A percentile compares a stretch with the other conserved stretches of the same genome.
These are phyloP conservation scores for Hygrocybe coccinea DNA, from an alignment of 768 basidiomycete genomes.

Conservation along the genomic window DNA sequence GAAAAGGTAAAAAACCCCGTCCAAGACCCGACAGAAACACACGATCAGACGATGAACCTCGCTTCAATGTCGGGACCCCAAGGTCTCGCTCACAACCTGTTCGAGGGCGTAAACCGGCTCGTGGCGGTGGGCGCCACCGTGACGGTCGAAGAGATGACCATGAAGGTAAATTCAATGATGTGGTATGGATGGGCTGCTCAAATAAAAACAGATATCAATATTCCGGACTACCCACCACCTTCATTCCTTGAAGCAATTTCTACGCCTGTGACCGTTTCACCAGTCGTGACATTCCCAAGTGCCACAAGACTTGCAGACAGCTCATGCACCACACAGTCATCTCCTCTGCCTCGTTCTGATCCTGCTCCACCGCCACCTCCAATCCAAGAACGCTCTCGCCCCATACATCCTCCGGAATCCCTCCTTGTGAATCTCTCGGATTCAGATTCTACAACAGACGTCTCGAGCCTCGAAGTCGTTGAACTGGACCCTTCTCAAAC, in stretches of 20 bases:
- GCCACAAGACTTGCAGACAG: slow-evolving; percentile 12
- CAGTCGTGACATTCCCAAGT: slow-evolving; percentile 23
- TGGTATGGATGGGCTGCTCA: not conserved
- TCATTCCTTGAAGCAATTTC: slow-evolving; percentile 68
- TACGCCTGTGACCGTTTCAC: slow-evolving; percentile 40
- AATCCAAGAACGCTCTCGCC: slow-evolving; percentile 11
- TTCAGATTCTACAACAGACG: slow-evolving; percentile 44
- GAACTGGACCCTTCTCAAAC: slow-evolving; percentile 38
- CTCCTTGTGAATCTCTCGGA: slow-evolving; percentile 10
- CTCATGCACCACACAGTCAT: slow-evolving; percentile 11
- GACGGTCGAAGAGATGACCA: slow-evolving; percentile 3
- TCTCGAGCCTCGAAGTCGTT: slow-evolving; percentile 48
- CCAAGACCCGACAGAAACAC: slow-evolving; percentile 37
- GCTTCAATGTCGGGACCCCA: slow-evolving; percentile 41
- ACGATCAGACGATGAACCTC: slow-evolving; percentile 42
- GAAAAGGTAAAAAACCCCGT: slow-evolving; percentile 37
- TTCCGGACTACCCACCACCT: slow-evolving; percentile 68
- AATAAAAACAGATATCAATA: slow-evolving; percentile 28
- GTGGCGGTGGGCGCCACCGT: not conserved
- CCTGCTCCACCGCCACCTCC: slow-evolving; percentile 9
- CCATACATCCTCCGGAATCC: slow-evolving; percentile 4
- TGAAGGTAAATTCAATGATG: slow-evolving; percentile 1
- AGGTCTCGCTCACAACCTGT: slow-evolving; percentile 22
- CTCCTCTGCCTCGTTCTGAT: not conserved
- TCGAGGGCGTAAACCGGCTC: slow-evolving; percentile 1